Conservation (phyloP, 2,329 filamentous ascomycete genomes). For the Ascochyta lentis region DNA sequence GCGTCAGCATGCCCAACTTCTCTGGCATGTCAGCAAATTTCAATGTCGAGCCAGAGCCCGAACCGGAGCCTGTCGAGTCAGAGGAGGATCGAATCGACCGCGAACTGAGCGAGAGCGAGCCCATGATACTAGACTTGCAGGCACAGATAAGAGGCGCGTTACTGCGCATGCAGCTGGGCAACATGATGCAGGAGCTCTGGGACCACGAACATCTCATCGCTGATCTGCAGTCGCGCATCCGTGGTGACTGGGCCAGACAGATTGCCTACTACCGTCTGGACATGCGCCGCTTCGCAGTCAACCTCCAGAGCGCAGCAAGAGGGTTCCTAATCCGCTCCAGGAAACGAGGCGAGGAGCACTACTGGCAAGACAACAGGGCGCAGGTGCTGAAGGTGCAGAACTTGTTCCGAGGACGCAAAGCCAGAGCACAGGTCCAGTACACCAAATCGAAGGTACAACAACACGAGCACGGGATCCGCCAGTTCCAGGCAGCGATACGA, state of each 20-base stretch:
- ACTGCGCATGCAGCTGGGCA: slow-evolving; percentile 75
- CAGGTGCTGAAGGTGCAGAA: slow-evolving; percentile 83
- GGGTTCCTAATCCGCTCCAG: slow-evolving; percentile 75
- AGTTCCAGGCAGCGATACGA: slow-evolving; percentile 65
- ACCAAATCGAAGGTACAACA: slow-evolving; percentile 56
- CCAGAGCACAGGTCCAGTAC: slow-evolving; percentile 53
- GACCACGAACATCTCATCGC: slow-evolving; percentile 78
- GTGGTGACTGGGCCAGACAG: slow-evolving; percentile 86
- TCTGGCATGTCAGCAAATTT: slow-evolving; percentile 97
- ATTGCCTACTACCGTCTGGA: slow-evolving; percentile 80
- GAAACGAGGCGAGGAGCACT: slow-evolving; percentile 67
- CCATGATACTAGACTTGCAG: slow-evolving; percentile 78
- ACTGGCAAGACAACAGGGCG: slow-evolving; percentile 73
- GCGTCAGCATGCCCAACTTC: slow-evolving; percentile 96
- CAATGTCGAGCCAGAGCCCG: slow-evolving; percentile 82
- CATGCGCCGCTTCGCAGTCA: slow-evolving; percentile 81
- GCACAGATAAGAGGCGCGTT: slow-evolving; percentile 84
- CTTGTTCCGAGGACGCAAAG: slow-evolving; percentile 72
- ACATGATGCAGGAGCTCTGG: slow-evolving; percentile 89
- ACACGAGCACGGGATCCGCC: slow-evolving; percentile 54
- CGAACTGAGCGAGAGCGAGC: slow-evolving; percentile 79
- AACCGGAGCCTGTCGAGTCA: slow-evolving; percentile 77
- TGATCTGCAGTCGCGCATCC: slow-evolving; percentile 83
- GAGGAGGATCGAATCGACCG: slow-evolving; percentile 88
- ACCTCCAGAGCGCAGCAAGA: slow-evolving; percentile 79